A percentile compares a stretch with the other conserved stretches of the same genome.
Evolutionary conservation across 371 early-diverging fungal species (phyloP).

Genomic region (Dipsacomyces acuminosporus): DNA sequence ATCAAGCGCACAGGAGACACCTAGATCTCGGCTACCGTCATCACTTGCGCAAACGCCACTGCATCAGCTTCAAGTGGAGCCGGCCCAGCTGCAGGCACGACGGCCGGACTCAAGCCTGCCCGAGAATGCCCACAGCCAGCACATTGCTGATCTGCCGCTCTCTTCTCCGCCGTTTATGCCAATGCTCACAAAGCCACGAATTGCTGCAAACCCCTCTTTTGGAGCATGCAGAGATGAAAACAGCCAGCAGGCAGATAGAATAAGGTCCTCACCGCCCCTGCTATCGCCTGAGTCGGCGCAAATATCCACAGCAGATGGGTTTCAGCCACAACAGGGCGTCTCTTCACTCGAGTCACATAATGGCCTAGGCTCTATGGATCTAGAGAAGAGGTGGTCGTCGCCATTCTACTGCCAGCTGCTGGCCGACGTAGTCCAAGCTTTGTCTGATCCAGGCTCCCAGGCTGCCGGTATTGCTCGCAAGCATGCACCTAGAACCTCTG

Average conservation of each 20-base stretch:
- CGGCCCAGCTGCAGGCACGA: neutral
- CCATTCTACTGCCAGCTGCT: slow-evolving; percentile 42
- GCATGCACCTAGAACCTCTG: neutral
- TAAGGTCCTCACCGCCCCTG: no score
- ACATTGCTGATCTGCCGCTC: slow-evolving; percentile 19
- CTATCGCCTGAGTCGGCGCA: neutral
- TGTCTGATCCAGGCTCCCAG: slow-evolving; percentile 28
- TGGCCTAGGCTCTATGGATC: slow-evolving; percentile 3
- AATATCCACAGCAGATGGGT: neutral
- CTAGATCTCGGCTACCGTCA: neutral
- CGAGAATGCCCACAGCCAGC: slow-evolving; percentile 19
- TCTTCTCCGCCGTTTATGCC: slow-evolving; percentile 14
- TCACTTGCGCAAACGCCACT: no score
- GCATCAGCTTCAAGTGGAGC: no score
- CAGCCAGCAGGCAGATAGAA: no score
- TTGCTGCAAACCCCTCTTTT: no score
- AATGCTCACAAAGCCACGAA: neutral
- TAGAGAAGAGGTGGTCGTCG: slow-evolving; percentile 22
- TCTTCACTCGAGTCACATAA: neutral
- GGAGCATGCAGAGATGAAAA: no score
- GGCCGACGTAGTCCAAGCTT: slow-evolving; percentile 41
- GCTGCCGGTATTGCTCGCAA: slow-evolving; percentile 32
- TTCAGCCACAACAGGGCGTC: neutral
- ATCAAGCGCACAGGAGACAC: slow-evolving; percentile 32
- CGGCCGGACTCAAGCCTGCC: slow-evolving; percentile 1